Percentiles rank a stretch among this genome's conserved stretches.
phyloP scores from a whole-genome alignment of 2,329 filamentous ascomycete genomes.

The Pseudogymnoascus sp. region DNA sequence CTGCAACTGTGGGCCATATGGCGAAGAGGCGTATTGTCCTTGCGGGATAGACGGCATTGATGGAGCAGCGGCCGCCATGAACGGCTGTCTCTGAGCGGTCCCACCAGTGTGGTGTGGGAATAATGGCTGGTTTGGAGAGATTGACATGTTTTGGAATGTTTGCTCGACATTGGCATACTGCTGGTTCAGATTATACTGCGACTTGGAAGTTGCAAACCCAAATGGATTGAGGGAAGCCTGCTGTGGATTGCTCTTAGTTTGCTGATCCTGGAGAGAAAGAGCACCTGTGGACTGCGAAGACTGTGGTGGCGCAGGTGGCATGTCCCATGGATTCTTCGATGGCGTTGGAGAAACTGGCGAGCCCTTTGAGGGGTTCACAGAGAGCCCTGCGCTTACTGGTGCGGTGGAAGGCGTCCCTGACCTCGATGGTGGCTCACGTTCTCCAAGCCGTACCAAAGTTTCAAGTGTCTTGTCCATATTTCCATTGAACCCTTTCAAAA shows the following conservation, averaged over 20 bases:
- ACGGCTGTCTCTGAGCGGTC: conserved; percentile 31
- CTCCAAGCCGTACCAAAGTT: conserved; percentile 72
- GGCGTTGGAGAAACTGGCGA: conserved; percentile 17
- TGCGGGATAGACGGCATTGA: conserved; percentile 26
- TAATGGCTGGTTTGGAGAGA: conserved; percentile 51
- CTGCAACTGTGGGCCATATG: conserved; percentile 19
- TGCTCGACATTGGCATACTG: conserved; percentile 38
- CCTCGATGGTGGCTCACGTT: conserved; percentile 43
- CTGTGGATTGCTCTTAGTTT: conserved; percentile 28
- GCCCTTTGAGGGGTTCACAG: conserved; percentile 22
- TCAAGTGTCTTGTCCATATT: conserved; percentile 83
- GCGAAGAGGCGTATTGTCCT: conserved; percentile 23
- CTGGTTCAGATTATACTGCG: conserved; percentile 34
- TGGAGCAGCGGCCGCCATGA: conserved; percentile 28
- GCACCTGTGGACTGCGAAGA: conserved; percentile 58
- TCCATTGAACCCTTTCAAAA: conserved; percentile 75
- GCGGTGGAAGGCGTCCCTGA: conserved; percentile 46
- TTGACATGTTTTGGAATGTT: conserved; percentile 66
- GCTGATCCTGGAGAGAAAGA: conserved; percentile 49
- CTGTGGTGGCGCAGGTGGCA: conserved; percentile 45
- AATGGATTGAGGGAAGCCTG: conserved; percentile 44
- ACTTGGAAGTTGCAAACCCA: conserved; percentile 36
- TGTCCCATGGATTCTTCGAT: conserved; percentile 62
- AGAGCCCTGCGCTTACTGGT: conserved; percentile 22
- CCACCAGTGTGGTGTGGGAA: conserved; percentile 73